These are phyloP conservation scores for Chalara sp. DNA, from an alignment of 2,329 filamentous ascomycete genomes.

Conservation along the genomic window DNA sequence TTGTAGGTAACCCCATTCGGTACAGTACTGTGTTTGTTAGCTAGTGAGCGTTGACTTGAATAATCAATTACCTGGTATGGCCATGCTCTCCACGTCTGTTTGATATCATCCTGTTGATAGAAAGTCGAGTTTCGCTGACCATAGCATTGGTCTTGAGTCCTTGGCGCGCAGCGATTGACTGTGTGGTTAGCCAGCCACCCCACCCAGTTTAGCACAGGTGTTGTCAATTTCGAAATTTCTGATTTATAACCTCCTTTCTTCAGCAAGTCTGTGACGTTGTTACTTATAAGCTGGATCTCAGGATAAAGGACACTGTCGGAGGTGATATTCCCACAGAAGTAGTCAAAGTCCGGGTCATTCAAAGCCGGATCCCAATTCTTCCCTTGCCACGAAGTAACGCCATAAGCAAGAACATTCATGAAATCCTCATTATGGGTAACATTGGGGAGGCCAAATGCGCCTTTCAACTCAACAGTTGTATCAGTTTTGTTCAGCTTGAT, in stretches of 20 bases:
- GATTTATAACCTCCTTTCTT: constrained; percentile 39
- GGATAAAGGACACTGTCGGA: constrained; percentile 44
- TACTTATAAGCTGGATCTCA: constrained; percentile 58
- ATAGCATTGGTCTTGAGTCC: constrained; percentile 43
- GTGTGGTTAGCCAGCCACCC: constrained; percentile 37
- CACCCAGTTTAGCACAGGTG: constrained; percentile 48
- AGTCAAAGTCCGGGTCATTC: constrained; percentile 39
- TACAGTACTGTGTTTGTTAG: constrained; percentile 13
- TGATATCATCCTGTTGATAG: constrained; percentile 37
- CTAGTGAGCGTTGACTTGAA: constrained; percentile 6
- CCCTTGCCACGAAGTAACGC: constrained; percentile 45
- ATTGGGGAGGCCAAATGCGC: constrained; percentile 42
- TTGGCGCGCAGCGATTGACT: not conserved
- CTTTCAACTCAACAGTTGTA: constrained; percentile 39
- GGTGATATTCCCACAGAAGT: constrained; percentile 51
- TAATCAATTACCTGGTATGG: constrained; percentile 34
- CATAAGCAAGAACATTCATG: constrained; percentile 36
- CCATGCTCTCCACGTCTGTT: constrained; percentile 44
- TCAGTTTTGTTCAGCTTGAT: constrained; percentile 38
- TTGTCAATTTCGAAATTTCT: constrained; percentile 35
- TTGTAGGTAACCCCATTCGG: constrained; percentile 70
- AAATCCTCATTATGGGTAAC: constrained; percentile 42
- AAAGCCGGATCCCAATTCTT: constrained; percentile 54
- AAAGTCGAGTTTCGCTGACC: constrained; percentile 38
- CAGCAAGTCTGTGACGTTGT: constrained; percentile 48